phyloP scores from a whole-genome alignment of 306 rosid species.

The Senna siamea region DNA sequence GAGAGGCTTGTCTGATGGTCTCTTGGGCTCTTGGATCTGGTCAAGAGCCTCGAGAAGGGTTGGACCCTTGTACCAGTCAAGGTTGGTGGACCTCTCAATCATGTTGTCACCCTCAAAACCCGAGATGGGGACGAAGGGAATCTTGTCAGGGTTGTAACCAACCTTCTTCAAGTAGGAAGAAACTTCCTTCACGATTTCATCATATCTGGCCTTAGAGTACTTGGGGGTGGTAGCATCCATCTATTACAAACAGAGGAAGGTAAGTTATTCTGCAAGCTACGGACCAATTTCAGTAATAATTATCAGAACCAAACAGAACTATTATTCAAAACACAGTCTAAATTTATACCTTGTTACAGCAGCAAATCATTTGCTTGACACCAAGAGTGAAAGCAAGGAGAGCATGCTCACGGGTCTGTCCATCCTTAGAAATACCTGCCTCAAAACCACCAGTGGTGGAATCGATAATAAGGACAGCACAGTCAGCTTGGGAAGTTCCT shows the following conservation, averaged over 20 bases:
- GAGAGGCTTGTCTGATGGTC: slow-evolving; percentile 53
- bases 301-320: too few species aligned
- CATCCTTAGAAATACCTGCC: slow-evolving; percentile 54
- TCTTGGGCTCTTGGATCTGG: slow-evolving; percentile 47
- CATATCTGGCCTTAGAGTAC: slow-evolving; percentile 59
- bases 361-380: slow-evolving; percentile 52
- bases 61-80: slow-evolving; percentile 61
- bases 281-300: too few species aligned
- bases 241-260: neutral
- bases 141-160: slow-evolving; percentile 68
- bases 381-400: too few species aligned
- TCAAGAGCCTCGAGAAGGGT: slow-evolving; percentile 56
- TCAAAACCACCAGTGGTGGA: slow-evolving; percentile 55
- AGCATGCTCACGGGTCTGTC: slow-evolving; percentile 56
- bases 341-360: slow-evolving; percentile 45
- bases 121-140: slow-evolving; percentile 62
- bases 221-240: slow-evolving; percentile 70
- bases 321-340: too few species aligned
- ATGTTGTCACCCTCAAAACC: slow-evolving; percentile 57
- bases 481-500: slow-evolving; percentile 62
- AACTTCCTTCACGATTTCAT: slow-evolving; percentile 55
- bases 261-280: neutral
- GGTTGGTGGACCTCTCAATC: too few species aligned
- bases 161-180: slow-evolving; percentile 65
- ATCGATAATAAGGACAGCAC: slow-evolving; percentile 43